These are phyloP conservation scores for Diospyros kaki DNA, from an alignment of 148 eudicot species.

Conservation along the genomic window DNA sequence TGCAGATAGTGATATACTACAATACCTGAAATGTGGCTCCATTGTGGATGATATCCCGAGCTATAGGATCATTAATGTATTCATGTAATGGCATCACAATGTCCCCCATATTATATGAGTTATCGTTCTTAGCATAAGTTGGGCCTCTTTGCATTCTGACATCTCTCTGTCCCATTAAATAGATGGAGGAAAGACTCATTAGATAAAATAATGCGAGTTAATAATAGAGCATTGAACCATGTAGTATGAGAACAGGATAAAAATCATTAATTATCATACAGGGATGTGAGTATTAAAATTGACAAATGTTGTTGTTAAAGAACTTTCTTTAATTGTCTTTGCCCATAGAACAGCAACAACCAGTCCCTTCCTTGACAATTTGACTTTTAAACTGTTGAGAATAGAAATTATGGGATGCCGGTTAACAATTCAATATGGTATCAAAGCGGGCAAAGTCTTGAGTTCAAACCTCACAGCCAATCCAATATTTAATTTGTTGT, in stretches of 20 bases:
- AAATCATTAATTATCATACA: background rate
- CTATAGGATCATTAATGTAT: slow-evolving; percentile 72
- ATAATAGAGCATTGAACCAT: background rate
- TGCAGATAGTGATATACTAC: background rate
- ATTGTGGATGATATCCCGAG: slow-evolving; percentile 82
- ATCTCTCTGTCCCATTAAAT: slow-evolving; percentile 61
- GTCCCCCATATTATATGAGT: slow-evolving; percentile 74
- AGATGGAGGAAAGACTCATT: slow-evolving; percentile 6
- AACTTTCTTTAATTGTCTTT: background rate
- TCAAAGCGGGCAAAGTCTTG: no score
- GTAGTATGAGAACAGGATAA: background rate
- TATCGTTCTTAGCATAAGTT: slow-evolving; percentile 25
- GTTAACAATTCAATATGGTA: no score
- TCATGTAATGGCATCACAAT: slow-evolving; percentile 77
- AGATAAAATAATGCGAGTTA: background rate
- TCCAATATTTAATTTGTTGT: no score
- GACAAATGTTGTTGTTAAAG: background rate
- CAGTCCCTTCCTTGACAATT: no score
- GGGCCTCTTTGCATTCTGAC: slow-evolving; percentile 39
- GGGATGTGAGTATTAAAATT: background rate
- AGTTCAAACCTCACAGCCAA: no score
- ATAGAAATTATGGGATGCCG: no score
- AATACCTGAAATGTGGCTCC: slow-evolving; percentile 98
- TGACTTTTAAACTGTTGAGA: no score
- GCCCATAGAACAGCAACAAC: no score